A percentile compares a stretch with the other conserved stretches of the same genome.
phyloP scores from a whole-genome alignment of 2,329 filamentous ascomycete genomes.

The Xylaria sp. region DNA sequence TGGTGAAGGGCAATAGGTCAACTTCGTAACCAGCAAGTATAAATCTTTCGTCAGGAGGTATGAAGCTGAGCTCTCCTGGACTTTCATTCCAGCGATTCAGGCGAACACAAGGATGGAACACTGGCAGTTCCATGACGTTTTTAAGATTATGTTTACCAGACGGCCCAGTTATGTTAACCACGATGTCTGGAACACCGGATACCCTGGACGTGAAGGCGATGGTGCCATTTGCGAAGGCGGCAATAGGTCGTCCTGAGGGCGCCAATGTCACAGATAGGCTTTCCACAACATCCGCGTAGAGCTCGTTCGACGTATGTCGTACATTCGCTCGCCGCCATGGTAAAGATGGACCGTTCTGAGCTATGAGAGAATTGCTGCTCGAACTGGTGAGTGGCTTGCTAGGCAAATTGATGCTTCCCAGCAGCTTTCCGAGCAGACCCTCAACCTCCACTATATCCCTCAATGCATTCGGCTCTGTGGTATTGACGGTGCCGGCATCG shows the following conservation, averaged over 20 bases:
- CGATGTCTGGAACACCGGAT: slow-evolving; percentile 87
- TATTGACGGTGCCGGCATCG: slow-evolving; percentile 81
- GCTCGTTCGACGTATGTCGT: slow-evolving; percentile 90
- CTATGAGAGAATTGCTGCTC: slow-evolving; percentile 36
- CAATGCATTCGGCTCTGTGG: slow-evolving; percentile 88
- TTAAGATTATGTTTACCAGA: slow-evolving; percentile 73
- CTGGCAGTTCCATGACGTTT: slow-evolving; percentile 75
- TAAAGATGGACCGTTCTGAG: slow-evolving; percentile 51
- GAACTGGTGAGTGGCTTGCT: slow-evolving; percentile 44
- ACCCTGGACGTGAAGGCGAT: slow-evolving; percentile 95
- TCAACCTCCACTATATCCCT: slow-evolving; percentile 89
- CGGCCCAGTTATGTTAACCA: slow-evolving; percentile 72
- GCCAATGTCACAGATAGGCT: slow-evolving; percentile 82
- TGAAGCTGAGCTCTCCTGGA: slow-evolving; percentile 88
- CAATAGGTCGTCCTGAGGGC: slow-evolving; percentile 80
- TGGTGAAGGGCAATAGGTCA: slow-evolving; percentile 71
- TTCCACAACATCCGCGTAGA: slow-evolving; percentile 95
- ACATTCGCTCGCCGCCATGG: slow-evolving; percentile 92
- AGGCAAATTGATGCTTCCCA: slow-evolving; percentile 81
- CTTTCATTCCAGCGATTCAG: slow-evolving; percentile 83
- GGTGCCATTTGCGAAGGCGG: slow-evolving; percentile 83
- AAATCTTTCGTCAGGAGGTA: slow-evolving; percentile 91
- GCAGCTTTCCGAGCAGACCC: slow-evolving; percentile 79
- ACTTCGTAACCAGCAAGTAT: slow-evolving; percentile 92
- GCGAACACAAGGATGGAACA: slow-evolving; percentile 93